Base-by-base conservation (phyloP, 164 flowering plant species). In the Cinnamomum chago region DNA sequence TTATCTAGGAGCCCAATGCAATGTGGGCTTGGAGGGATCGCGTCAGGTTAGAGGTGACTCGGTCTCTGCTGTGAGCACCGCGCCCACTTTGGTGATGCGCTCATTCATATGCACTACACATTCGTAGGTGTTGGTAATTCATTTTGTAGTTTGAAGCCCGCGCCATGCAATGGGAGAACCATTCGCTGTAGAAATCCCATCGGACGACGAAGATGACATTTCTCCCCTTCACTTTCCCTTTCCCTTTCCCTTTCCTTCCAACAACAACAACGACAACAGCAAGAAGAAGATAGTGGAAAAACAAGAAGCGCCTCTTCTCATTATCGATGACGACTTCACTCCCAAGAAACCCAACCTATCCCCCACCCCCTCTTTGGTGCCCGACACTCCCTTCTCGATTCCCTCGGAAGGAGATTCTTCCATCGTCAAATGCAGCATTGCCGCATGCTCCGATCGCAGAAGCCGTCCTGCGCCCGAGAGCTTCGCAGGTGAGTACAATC, bases 331-430 rank as follows among this genome's bases (percentile, higher is more conserved):
- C 51, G 84, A 82, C 75, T 76, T 78, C 68, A 82, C 84, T 27
- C 81, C 84, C 22, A 70, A 65, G 62, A 82, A 82, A 58, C 77
- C 80, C 33, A 11, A 55, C 35, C 30, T 5, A 9, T 22, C 68
- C 70, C 50, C 17, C n/a, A 75, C 66, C 2, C 78, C 78, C 30
- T 75, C 72, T 15, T 58, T 80, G 65, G 83, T 81, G 33, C 82
- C 79, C 3, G 86, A 83, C 52, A 79, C 82, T 20, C 86, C 84
- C 52, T 70, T 87, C 50, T 85, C 86, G 0, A 20, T 47, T 5
- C 27, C 62, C 15, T 20, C 51, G 50, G 76, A 77, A 50, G 18
- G 60, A 55, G 60, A 85, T n/a, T 78, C 82, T 27, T 75, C 82
- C 14, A 69, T 85, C 58, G 79, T 81, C 67, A 86, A 80, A 70